Percentiles rank a stretch among this genome's conserved stretches.
Evolutionary conservation across 2,329 filamentous ascomycete genomes (phyloP).

Genomic region (Fusarium sp.): DNA sequence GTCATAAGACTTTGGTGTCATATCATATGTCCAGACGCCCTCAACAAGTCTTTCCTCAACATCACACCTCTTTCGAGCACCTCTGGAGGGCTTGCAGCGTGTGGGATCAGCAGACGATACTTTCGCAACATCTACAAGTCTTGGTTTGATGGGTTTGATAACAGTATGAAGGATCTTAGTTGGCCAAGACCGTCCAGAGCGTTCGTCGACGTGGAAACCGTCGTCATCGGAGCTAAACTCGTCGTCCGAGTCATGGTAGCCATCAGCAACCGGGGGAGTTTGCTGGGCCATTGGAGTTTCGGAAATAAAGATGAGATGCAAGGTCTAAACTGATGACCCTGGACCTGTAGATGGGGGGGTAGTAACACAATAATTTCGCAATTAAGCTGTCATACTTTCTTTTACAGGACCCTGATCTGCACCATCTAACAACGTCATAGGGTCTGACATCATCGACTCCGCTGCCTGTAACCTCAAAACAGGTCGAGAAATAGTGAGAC

Average conservation of each 20-base stretch:
- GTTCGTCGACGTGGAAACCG: slow-evolving; percentile 19
- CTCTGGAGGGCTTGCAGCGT: slow-evolving; percentile 21
- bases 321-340: background rate
- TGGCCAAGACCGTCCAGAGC: slow-evolving; percentile 18
- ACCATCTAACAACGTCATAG: slow-evolving; percentile 17
- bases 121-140: slow-evolving; percentile 13
- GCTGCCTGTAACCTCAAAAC: slow-evolving; percentile 12
- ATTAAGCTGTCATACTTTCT: slow-evolving; percentile 4
- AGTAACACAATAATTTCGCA: background rate
- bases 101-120: slow-evolving; percentile 24
- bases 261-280: background rate
- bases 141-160: slow-evolving; percentile 35
- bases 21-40: slow-evolving; percentile 48
- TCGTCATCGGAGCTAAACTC: background rate
- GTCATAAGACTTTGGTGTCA: slow-evolving; percentile 4
- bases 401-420: slow-evolving; percentile 9
- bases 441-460: slow-evolving; percentile 29
- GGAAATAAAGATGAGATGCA: slow-evolving; percentile 4
- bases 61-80: slow-evolving; percentile 31
- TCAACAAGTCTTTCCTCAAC: slow-evolving; percentile 40
- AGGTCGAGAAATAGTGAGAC: background rate
- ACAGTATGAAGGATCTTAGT: slow-evolving; percentile 26
- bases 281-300: background rate
- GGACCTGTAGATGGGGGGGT: background rate
- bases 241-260: background rate